Conservation (phyloP, 768 basidiomycete species). For the Termitomyces sp. region DNA sequence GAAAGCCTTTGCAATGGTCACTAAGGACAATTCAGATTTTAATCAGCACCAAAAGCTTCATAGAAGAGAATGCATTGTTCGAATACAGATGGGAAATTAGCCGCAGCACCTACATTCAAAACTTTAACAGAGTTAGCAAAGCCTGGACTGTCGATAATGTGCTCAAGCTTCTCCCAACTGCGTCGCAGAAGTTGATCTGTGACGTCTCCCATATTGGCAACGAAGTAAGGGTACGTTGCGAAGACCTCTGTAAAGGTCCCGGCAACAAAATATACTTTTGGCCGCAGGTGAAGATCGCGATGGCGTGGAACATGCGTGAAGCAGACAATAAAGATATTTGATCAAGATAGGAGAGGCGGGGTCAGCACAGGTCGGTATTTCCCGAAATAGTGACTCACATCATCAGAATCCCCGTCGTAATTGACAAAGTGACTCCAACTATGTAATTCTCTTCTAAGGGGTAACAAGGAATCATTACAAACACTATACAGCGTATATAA, state of each 20-base stretch:
- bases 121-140: conserved; percentile 33
- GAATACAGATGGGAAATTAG: conserved; percentile 30
- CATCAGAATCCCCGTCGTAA: no score
- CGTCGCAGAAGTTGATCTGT: conserved; percentile 27
- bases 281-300: conserved; percentile 31
- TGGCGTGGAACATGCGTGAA: conserved; percentile 33
- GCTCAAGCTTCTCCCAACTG: conserved; percentile 37
- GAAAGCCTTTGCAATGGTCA: conserved; percentile 31
- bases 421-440: no score
- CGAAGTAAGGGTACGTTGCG: conserved; percentile 28
- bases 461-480: background rate
- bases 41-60: background rate
- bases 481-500: background rate
- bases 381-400: no score
- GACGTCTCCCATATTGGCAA: conserved; percentile 23
- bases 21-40: conserved; percentile 15
- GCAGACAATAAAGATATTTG: conserved; percentile 26
- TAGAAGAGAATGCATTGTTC: conserved; percentile 26
- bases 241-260: conserved; percentile 16
- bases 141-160: conserved; percentile 27
- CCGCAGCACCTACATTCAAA: conserved; percentile 32
- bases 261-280: conserved; percentile 35
- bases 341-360: conserved; percentile 23
- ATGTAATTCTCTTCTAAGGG: background rate
- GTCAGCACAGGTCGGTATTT: no score